Evolutionary conservation across 352 stramenopile species (phyloP), one percentile per base, ranked within the genome.

Genomic region (Phytophthora brassicae): DNA sequence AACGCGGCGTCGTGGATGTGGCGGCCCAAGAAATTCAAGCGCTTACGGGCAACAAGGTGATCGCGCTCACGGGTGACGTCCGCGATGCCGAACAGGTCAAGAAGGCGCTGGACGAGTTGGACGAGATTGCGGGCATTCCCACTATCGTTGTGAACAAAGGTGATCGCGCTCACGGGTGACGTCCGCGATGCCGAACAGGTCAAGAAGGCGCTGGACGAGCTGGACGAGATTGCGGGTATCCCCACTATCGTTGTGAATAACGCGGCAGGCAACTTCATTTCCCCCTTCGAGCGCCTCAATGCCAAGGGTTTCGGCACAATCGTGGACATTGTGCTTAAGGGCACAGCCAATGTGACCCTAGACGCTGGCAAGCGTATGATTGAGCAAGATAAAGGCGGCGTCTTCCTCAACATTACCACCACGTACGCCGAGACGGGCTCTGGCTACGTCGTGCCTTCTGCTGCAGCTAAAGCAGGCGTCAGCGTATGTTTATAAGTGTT

Each of bases 331-430:
- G 97, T 94, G 51, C 77, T 95, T 33, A 90, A 92, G 64, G 86
- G 86, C 24, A 91, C 83, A 24, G 84, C 84, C 61, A 94, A 94
- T 64, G 81, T 95, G 50, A 94, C 84, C 56, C 66, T 90, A 45
- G 82, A 94, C 38, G 82, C 79, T 0, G 86, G 82, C 41, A 90
- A 92, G 55, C 80, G 81, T 54, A 84, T 92, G 76, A 92, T 94
- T 52, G 70, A 79, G 45, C 77, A 75, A n/a, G 76, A 89, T 6
- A 77, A 83, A 26, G 77, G 78, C 35, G 92, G 88, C 20, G 76
- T 94, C 6, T 97, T 99, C 66, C 84, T 99, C 39, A 99, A 99
- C 74, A 99, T 99, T 70, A 98, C 89, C 33, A 97, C 95, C 51
- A 98, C 91, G 17, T 92, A 98, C 68, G 93, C 97, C 46, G 93